Base-by-base conservation (phyloP, 768 basidiomycete species). In the Kwoniella dejecticola region DNA sequence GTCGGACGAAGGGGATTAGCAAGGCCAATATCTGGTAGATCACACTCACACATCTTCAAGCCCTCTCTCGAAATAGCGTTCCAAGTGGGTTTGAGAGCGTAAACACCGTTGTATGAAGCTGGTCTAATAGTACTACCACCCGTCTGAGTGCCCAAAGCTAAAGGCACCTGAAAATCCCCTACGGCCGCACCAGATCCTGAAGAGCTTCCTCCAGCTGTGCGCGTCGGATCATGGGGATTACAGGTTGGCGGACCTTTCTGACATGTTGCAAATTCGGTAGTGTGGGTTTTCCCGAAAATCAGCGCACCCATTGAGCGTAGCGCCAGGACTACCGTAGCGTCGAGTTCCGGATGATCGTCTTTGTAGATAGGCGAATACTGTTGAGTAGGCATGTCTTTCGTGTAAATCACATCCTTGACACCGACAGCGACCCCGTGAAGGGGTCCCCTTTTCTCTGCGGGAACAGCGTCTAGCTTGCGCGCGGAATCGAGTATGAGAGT, bases 341-440 rank as follows among this genome's bases (percentile, higher is more conserved):
- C 75, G 11, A 76, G 31, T 13, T 29, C 52, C 4, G 64, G 61
- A 41, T 53, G 47, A 47, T 69, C 50, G 38, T 58, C 60, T 52
- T 68, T 65, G 62, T 70, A 74, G 46, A 66, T 62, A 0, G 67
- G 53, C 7, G 75, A 76, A 41, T 60, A 62, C 48, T 71, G 63
- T 48, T 69, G 63, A 2, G 75, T 76, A 21, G 58, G 61, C 63
- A 62, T 49, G 55, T 63, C 68, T 30, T 56, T 59, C 31, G 66
- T 62, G 49, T 61, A 44, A 29, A 74, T 69, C 8, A 76, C 70
- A 52, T 76, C 75, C 55, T 76, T 76, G 53, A 76, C 66, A 7
- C 55, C 75, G 33, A 76, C 64, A 19, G 69, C 58, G 1, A 71
- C 48, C n/a, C 75, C 75, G 38, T 71, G 70, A 3, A 76, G 58